phyloP scores from a whole-genome alignment of 1,139 yeast species.

The Pneumocystis canis region DNA sequence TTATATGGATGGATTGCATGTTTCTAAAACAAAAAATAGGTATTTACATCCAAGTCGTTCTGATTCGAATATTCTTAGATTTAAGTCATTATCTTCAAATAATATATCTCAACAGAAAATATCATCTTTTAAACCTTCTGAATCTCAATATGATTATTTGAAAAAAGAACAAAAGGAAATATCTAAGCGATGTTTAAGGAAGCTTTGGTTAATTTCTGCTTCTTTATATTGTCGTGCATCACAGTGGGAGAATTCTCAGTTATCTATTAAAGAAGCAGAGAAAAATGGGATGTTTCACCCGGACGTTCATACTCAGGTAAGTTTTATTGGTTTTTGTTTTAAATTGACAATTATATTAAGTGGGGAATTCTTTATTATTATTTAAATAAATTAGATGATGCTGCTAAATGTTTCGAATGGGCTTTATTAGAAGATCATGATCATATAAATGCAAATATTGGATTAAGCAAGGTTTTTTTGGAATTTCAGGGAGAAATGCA shows the following conservation, averaged over 20 bases:
- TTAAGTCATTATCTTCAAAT: neutral
- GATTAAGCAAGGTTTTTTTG: neutral
- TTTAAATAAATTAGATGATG: neutral
- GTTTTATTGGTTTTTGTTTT: neutral
- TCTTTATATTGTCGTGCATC: neutral
- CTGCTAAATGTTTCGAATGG: neutral
- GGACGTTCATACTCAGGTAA: neutral
- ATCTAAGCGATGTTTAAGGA: neutral
- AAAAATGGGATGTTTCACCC: neutral
- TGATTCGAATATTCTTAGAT: neutral
- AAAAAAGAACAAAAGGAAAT: neutral
- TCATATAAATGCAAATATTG: neutral
- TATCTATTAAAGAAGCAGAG: neutral
- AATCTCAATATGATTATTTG: neutral
- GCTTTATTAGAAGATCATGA: constrained; percentile 1
- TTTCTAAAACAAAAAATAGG: neutral
- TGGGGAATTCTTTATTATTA: neutral
- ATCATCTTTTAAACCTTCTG: neutral
- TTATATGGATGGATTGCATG: neutral
- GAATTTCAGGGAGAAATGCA: neutral
- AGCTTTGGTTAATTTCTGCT: neutral
- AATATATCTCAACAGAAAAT: neutral
- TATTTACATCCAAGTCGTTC: neutral
- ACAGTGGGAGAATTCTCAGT: neutral
- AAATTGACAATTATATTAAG: neutral